Percentiles rank a stretch among this genome's conserved stretches.
phyloP scores from a whole-genome alignment of 306 rosid species.

The apple (Malus domestica) region DNA sequence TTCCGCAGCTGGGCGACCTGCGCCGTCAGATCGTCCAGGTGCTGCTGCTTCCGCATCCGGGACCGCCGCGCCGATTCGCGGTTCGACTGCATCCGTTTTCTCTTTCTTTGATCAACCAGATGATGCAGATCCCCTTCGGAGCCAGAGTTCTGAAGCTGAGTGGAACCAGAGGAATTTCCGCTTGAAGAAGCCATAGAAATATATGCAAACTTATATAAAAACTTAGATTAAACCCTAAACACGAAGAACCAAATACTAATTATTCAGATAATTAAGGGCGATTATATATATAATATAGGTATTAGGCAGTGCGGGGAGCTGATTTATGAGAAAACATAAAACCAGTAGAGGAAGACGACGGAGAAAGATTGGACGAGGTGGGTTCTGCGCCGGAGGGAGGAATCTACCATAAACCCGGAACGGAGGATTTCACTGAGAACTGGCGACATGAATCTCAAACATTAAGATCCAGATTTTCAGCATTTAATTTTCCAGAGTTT shows the following conservation, averaged over 20 bases:
- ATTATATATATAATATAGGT: neutral
- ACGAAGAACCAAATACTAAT: slow-evolving; percentile 19
- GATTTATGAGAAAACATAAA: slow-evolving; percentile 72
- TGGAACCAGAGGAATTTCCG: slow-evolving; percentile 52
- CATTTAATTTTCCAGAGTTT: slow-evolving; percentile 2
- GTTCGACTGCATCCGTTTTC: slow-evolving; percentile 76
- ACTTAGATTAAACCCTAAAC: neutral
- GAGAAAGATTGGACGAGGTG: slow-evolving; percentile 93
- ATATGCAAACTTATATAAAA: neutral
- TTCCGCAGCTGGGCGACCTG: slow-evolving; percentile 30
- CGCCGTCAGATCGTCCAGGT: slow-evolving; percentile 51
- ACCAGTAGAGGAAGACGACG: slow-evolving; percentile 87
- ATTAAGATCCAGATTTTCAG: slow-evolving; percentile 29
- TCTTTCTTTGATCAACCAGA: slow-evolving; percentile 54
- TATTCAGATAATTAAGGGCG: neutral
- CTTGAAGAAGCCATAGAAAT: slow-evolving; percentile 49
- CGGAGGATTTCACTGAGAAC: slow-evolving; percentile 91
- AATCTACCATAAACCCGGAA: slow-evolving; percentile 76
- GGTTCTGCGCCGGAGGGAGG: slow-evolving; percentile 74
- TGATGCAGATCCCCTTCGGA: slow-evolving; percentile 53
- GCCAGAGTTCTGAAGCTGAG: slow-evolving; percentile 42
- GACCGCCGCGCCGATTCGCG: slow-evolving; percentile 86
- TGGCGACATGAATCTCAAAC: slow-evolving; percentile 82
- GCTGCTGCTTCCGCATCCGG: slow-evolving; percentile 67
- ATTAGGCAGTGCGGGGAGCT: neutral